phyloP scores from a whole-genome alignment of 768 basidiomycete genomes.

The Rhodotorula babjevae region DNA sequence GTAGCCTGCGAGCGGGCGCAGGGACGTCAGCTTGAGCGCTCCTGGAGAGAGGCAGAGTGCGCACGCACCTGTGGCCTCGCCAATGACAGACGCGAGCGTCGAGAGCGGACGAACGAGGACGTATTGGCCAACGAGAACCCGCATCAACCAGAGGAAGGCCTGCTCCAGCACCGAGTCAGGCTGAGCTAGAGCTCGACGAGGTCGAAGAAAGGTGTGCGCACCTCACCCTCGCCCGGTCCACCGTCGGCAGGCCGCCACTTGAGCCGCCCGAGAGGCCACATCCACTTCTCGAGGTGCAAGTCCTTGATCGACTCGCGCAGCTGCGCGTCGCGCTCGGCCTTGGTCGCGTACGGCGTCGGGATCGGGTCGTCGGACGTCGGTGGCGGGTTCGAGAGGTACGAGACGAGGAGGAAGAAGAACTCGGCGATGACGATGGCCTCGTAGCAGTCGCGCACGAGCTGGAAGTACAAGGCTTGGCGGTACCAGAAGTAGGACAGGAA shows the following conservation, averaged over 20 bases:
- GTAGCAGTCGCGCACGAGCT: conserved; percentile 68
- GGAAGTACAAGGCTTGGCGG: conserved; percentile 63
- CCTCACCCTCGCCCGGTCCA: conserved; percentile 21
- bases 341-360: conserved; percentile 27
- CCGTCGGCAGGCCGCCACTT: conserved; percentile 56
- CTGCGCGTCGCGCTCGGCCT: conserved; percentile 21
- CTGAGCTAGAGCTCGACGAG: not conserved
- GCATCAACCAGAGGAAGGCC: conserved; percentile 29
- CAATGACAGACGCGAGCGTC: conserved; percentile 52
- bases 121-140: conserved; percentile 30
- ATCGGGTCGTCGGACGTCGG: conserved; percentile 14
- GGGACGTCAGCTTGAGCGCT: not conserved
- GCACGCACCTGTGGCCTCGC: conserved; percentile 52
- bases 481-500: conserved; percentile 28
- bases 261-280: conserved; percentile 63
- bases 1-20: conserved; percentile 49
- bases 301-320: conserved; percentile 46
- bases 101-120: conserved; percentile 27
- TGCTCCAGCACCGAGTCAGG: not conserved
- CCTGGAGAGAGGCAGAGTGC: not conserved
- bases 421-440: conserved; percentile 69
- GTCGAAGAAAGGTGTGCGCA: conserved; percentile 40
- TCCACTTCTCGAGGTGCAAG: conserved; percentile 58
- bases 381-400: conserved; percentile 55
- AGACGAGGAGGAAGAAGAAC: conserved; percentile 72